Percentiles rank a stretch among this genome's conserved stretches.
Evolutionary conservation across 1,139 yeast genomes (phyloP).

Genomic region (Protomyces inouyei): DNA sequence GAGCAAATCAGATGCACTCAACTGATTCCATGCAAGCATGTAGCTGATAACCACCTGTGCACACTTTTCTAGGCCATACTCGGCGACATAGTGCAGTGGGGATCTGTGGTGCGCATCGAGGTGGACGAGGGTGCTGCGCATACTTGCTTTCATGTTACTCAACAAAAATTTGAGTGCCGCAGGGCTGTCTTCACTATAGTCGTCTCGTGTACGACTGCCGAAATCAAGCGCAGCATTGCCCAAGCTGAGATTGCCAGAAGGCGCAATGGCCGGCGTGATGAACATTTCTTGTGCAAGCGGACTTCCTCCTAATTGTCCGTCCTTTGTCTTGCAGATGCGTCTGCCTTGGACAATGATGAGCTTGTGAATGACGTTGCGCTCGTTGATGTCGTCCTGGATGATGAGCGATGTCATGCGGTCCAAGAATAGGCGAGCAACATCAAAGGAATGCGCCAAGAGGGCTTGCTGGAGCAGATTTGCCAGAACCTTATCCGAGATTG

Average conservation of each 20-base stretch:
- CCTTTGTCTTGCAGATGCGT: constrained; percentile 33
- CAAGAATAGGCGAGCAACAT: constrained; percentile 57
- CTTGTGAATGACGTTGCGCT: constrained; percentile 80
- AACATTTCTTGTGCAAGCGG: constrained; percentile 22
- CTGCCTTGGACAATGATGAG: constrained; percentile 74
- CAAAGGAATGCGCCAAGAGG: constrained; percentile 48
- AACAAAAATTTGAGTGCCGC: constrained; percentile 54
- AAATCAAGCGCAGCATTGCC: constrained; percentile 28
- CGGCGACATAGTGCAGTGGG: constrained; percentile 86
- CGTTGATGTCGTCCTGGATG: constrained; percentile 71
- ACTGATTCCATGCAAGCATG: constrained; percentile 46
- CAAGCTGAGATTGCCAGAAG: constrained; percentile 1
- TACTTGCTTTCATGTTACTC: constrained; percentile 49
- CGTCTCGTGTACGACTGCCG: constrained; percentile 26
- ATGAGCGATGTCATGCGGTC: constrained; percentile 47
- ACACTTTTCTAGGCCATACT: constrained; percentile 70
- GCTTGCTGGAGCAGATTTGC: constrained; percentile 61
- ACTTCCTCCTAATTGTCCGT: constrained; percentile 15
- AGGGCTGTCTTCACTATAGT: constrained; percentile 44
- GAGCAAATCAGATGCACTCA: constrained; percentile 40
- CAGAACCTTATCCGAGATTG: constrained; percentile 44
- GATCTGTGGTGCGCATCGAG: constrained; percentile 75
- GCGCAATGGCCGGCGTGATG: constrained; percentile 24
- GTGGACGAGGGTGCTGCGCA: constrained; percentile 54
- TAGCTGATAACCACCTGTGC: constrained; percentile 54